A percentile compares a stretch with the other conserved stretches of the same genome.
phyloP scores from a whole-genome alignment of 441 rosid species.

The Manihot esculenta region DNA sequence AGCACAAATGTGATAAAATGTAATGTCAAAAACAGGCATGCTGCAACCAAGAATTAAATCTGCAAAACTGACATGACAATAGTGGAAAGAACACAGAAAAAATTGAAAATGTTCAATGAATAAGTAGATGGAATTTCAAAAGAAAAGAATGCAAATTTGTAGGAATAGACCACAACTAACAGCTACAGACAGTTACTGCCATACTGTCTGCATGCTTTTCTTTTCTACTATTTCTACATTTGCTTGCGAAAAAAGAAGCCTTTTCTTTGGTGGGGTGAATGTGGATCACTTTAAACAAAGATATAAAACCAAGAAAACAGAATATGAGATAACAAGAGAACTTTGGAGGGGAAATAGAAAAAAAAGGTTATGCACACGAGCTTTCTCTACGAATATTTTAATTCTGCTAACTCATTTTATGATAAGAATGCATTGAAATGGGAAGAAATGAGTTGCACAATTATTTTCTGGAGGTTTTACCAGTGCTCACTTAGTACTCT shows the following conservation, averaged over 20 bases:
- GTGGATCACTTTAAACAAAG: too few species aligned
- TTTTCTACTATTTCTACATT: too few species aligned
- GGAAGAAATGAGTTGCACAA: background rate
- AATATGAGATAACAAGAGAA: too few species aligned
- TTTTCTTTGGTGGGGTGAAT: too few species aligned
- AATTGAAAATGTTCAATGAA: background rate
- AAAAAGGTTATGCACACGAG: background rate
- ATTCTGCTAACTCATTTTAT: background rate
- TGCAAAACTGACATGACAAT: slow-evolving; percentile 1
- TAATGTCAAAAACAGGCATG: background rate
- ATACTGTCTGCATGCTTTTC: background rate
- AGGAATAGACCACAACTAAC: background rate
- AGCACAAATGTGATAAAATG: slow-evolving; percentile 9
- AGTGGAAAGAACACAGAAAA: background rate
- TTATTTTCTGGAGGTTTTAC: background rate
- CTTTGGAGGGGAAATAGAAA: too few species aligned
- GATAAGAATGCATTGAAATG: background rate
- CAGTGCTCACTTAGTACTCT: background rate
- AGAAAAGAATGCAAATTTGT: background rate
- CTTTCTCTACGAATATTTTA: background rate
- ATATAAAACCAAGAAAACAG: too few species aligned
- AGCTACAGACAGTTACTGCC: background rate
- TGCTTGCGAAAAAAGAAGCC: too few species aligned
- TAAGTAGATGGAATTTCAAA: slow-evolving; percentile 1
- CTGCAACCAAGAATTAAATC: background rate